Percentiles rank a stretch among this genome's conserved stretches.
Evolutionary conservation across 129 eudicot species (phyloP).

Genomic region (Tagetes patula): DNA sequence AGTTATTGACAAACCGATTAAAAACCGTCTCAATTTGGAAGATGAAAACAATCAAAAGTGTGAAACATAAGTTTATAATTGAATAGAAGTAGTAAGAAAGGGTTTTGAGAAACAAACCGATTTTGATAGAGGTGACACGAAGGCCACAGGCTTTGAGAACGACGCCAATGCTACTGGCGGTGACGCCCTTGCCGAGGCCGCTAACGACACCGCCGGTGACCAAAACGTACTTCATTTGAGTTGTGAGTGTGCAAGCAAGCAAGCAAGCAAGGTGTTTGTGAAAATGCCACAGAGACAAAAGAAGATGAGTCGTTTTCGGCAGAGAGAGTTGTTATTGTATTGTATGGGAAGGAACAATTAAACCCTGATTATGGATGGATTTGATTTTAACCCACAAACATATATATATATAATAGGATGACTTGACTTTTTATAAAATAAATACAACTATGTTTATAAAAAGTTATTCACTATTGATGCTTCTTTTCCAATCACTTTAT

Average conservation of each 20-base stretch:
- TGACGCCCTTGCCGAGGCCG: slow-evolving; percentile 96
- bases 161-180: slow-evolving; percentile 91
- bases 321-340: too few relatives aligned
- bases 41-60: neutral
- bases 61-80: too few relatives aligned
- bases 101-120: slow-evolving; percentile 41
- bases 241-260: neutral
- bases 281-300: slow-evolving; percentile 29
- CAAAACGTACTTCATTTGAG: slow-evolving; percentile 80
- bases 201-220: slow-evolving; percentile 99
- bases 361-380: neutral
- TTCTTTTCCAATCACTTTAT: too few relatives aligned
- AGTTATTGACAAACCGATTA: neutral
- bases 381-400: slow-evolving; percentile 21
- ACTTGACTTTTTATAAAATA: neutral
- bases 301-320: slow-evolving; percentile 7
- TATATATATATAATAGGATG: neutral
- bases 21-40: slow-evolving; percentile 5
- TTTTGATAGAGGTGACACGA: slow-evolving; percentile 88
- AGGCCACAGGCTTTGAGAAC: slow-evolving; percentile 95
- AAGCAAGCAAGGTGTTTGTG: slow-evolving; percentile 37
- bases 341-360: slow-evolving; percentile 10
- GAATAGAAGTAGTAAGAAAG: neutral
- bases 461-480: too few relatives aligned
- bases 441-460: too few relatives aligned